phyloP scores from a whole-genome alignment of 2,329 filamentous ascomycete genomes.

The Sarocladiaceae sp. region DNA sequence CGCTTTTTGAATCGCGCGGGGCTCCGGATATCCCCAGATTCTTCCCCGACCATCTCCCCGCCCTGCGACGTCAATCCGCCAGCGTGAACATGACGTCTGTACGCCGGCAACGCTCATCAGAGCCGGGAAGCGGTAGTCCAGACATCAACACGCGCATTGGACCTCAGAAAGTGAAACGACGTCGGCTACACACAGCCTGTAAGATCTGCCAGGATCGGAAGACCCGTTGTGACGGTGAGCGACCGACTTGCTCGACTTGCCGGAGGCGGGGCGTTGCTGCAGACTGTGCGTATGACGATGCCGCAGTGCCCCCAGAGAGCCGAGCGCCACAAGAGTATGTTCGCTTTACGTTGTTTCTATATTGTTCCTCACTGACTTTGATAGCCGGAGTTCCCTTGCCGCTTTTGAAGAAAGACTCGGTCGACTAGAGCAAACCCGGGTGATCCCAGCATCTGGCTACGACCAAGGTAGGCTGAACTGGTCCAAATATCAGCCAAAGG shows the following conservation, averaged over 20 bases:
- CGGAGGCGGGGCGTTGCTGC: constrained; percentile 19
- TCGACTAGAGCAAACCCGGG: constrained; percentile 1
- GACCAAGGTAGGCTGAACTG: not conserved
- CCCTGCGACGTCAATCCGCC: not conserved
- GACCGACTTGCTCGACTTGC: constrained; percentile 38
- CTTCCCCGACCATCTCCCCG: constrained; percentile 5
- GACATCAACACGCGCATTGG: not conserved
- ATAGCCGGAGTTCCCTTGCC: not conserved
- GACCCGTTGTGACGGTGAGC: constrained; percentile 34
- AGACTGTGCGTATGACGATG: constrained; percentile 3
- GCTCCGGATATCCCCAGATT: constrained; percentile 5
- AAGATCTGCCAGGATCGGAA: constrained; percentile 35
- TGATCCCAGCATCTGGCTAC: not conserved
- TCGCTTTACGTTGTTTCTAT: not conserved
- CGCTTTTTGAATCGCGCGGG: too few species aligned
- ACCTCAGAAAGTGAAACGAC: not conserved
- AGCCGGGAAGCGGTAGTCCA: not conserved
- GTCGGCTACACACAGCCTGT: constrained; percentile 22
- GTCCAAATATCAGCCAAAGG: not conserved
- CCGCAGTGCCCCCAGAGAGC: not conserved
- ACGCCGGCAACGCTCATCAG: not conserved
- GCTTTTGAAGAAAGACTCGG: constrained; percentile 3
- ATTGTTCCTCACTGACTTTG: not conserved
- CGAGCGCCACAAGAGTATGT: not conserved
- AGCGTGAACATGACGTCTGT: not conserved